Base-by-base conservation (phyloP, 202 grass and related monocot genomes). In the Cymbopogon flexuosus region DNA sequence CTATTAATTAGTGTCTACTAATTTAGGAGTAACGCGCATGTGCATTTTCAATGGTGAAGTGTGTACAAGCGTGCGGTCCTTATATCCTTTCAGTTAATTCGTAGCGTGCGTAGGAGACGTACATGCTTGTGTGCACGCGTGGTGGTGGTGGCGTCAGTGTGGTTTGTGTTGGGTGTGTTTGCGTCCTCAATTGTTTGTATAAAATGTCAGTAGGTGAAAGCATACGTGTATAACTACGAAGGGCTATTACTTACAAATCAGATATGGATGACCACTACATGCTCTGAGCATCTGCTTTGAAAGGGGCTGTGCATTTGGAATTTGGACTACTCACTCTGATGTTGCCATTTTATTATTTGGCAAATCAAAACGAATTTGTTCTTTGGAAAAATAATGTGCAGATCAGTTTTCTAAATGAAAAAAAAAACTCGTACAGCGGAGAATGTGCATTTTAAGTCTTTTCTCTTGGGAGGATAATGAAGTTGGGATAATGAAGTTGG, bases 141-240 rank as follows among this genome's bases (percentile, higher is more conserved):
- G 49, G 49, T 19, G 51, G 51, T 54, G 51, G 35, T 5, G 35
- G 14, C 14, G 13, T 52, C 5, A n/a, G 49, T n/a, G 49, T 56
- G 51, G 14, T 49, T 49, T 49, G 1, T 49, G 31, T 33, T 33
- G 31, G 3, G 31, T 33, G 31, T 33, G 31, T 33, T 33, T 33
- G 31, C 31, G 31, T 33, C 31, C 31, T 33, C 31, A 33, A 33
- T 33, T 33, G 1, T 73, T 58, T 39, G 33, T 35, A 72, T 34
- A 77, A 40, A 33, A 85, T 43, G 60, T 39, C 49, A 79, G 56
- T 79, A 69, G 83, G 78, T 77, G 59, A 78, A 82, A 60, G 14
- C 83, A 82, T 79, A 79, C 68, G 67, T 85, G 16, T 39, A 39
- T 5, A 39, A 7, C 4, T 39, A 39, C 3, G 34, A 35, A 5